Evolutionary conservation across 495 filamentous ascomycete species (phyloP).

Genomic region (Neurospora tetraspora): DNA sequence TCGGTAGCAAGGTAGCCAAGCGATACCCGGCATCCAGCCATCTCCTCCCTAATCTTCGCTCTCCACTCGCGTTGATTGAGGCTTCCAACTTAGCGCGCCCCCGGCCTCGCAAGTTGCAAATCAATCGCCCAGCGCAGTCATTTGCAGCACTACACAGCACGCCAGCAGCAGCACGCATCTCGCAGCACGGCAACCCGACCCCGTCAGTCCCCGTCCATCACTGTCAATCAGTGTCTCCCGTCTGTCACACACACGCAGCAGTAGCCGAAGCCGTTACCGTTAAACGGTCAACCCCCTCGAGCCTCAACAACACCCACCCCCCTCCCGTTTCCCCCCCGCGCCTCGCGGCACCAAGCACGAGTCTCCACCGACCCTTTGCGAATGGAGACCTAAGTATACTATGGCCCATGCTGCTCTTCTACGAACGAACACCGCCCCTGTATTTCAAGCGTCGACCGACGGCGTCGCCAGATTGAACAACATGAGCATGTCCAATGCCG

Average conservation of each 20-base stretch:
- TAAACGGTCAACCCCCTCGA: not conserved
- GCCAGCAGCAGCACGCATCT: not conserved
- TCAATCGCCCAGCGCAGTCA: not conserved
- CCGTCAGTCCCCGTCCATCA: not conserved
- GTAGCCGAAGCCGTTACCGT: not conserved
- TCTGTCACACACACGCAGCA: not conserved
- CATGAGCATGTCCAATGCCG: slow-evolving; percentile 33
- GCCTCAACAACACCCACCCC: not conserved
- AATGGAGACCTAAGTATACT: slow-evolving; percentile 26
- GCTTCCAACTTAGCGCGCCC: not conserved
- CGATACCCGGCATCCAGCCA: not conserved
- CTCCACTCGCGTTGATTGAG: not conserved
- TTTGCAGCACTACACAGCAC: not conserved
- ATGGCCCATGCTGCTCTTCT: slow-evolving; percentile 43
- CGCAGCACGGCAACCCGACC: not conserved
- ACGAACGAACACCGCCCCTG: slow-evolving; percentile 42
- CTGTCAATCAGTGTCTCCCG: not conserved
- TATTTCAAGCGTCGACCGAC: slow-evolving; percentile 31
- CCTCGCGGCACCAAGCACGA: slow-evolving; percentile 5
- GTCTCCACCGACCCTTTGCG: slow-evolving; percentile 16
- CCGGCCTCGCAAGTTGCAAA: not conserved
- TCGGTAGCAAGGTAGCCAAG: not conserved
- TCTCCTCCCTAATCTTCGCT: not conserved
- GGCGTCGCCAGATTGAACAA: slow-evolving; percentile 23
- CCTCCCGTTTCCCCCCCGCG: slow-evolving; percentile 6